phyloP scores from a whole-genome alignment of 176 grass and related monocot genomes.

The Chloris gayana region DNA sequence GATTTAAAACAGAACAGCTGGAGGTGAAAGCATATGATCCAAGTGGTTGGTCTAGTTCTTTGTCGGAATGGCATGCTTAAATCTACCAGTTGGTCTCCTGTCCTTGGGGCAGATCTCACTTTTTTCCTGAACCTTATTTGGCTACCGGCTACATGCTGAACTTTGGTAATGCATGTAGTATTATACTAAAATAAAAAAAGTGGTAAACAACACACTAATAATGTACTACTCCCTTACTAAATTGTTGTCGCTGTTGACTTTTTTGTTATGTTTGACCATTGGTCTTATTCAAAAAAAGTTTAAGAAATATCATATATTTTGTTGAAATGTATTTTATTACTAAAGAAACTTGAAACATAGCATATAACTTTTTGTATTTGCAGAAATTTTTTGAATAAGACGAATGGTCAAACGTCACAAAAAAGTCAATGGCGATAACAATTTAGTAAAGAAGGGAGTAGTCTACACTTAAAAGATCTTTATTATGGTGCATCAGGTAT shows the following conservation, averaged over 20 bases:
- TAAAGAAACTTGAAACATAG: no score
- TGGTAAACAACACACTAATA: conserved; percentile 19
- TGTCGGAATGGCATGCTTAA: conserved; percentile 36
- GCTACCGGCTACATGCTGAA: conserved; percentile 16
- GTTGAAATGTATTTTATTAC: no score
- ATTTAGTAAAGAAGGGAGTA: no score
- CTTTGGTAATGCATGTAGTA: conserved; percentile 26
- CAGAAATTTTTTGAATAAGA: no score
- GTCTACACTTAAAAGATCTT: conserved; percentile 20
- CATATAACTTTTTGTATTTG: no score
- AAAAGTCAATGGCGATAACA: no score
- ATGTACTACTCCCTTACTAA: no score
- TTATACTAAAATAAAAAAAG: conserved; percentile 10
- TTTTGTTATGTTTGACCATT: no score
- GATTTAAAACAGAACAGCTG: conserved; percentile 51
- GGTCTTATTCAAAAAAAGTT: no score
- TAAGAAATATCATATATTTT: no score
- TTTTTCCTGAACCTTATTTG: conserved; percentile 40
- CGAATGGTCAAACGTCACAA: no score
- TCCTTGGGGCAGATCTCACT: conserved; percentile 53
- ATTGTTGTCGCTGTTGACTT: no score
- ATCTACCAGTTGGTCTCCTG: conserved; percentile 61
- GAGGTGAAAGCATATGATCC: conserved; percentile 55
- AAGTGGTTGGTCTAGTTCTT: conserved; percentile 47
- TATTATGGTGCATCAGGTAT: not conserved